phyloP scores from a whole-genome alignment of 2,329 filamentous ascomycete genomes.

The Parafenestella ontariensis region DNA sequence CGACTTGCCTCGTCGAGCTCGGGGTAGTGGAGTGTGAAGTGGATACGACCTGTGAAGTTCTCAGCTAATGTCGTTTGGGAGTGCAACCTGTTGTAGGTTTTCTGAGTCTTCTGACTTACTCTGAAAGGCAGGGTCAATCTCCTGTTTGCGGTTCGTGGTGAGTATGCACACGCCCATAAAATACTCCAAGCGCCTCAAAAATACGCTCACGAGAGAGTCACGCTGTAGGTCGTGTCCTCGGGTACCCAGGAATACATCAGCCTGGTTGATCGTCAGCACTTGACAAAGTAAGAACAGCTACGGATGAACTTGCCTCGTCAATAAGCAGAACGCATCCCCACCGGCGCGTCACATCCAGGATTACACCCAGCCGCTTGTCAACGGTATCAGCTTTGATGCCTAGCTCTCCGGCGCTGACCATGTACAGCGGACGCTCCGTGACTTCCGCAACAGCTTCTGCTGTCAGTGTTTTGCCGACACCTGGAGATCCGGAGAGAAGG shows the following conservation, averaged over 20 bases:
- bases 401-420: constrained; percentile 79
- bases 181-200: constrained; percentile 83
- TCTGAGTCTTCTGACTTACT: constrained; percentile 21
- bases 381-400: constrained; percentile 60
- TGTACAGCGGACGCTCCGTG: constrained; percentile 60
- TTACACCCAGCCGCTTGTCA: constrained; percentile 73
- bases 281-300: too few species aligned
- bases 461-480: constrained; percentile 24
- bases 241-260: constrained; percentile 55
- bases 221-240: constrained; percentile 80
- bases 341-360: constrained; percentile 1
- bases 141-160: constrained; percentile 73
- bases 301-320: constrained; percentile 57
- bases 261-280: constrained; percentile 53
- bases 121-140: constrained; percentile 55
- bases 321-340: constrained; percentile 62
- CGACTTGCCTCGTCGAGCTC: constrained; percentile 48
- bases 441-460: constrained; percentile 12
- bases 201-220: constrained; percentile 84
- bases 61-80: neutral
- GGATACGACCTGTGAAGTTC: constrained; percentile 44
- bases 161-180: constrained; percentile 88
- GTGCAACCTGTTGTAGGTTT: neutral
- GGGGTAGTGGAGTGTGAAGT: constrained; percentile 51
- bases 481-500: constrained; percentile 22